phyloP scores from a whole-genome alignment of 495 filamentous ascomycete species.

The Chaetomium fimeti region DNA sequence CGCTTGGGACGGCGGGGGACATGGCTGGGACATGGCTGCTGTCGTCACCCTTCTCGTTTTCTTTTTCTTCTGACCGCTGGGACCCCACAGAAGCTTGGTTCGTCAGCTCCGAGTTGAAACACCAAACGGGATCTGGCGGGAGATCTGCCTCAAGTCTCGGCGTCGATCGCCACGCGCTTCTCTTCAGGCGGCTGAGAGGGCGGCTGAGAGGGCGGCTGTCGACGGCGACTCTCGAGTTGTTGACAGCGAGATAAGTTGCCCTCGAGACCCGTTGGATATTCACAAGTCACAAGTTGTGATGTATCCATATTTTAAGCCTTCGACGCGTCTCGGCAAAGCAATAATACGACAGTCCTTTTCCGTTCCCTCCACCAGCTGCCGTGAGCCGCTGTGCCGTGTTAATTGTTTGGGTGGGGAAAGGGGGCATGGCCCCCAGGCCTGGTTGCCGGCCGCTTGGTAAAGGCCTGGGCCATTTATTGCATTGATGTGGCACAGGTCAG shows the following conservation, averaged over 20 bases:
- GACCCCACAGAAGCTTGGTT: background rate
- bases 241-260: too few relatives aligned
- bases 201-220: background rate
- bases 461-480: background rate
- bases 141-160: slow-evolving; percentile 14
- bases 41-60: background rate
- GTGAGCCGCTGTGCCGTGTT: slow-evolving; percentile 8
- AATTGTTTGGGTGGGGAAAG: slow-evolving; percentile 7
- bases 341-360: background rate
- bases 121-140: slow-evolving; percentile 6
- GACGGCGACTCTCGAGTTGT: background rate
- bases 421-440: too few relatives aligned
- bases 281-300: background rate
- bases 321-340: background rate
- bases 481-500: background rate
- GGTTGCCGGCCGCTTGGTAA: background rate
- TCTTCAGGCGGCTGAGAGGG: too few relatives aligned
- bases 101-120: slow-evolving; percentile 7
- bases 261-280: too few relatives aligned
- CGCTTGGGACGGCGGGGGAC: background rate
- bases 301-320: slow-evolving; percentile 5
- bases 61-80: background rate
- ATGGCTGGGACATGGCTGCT: background rate
- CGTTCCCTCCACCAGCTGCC: background rate
- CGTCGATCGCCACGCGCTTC: slow-evolving; percentile 1